These are phyloP conservation scores for Phytophthora palmivora DNA, from an alignment of 352 stramenopile species.

Conservation along the genomic window DNA sequence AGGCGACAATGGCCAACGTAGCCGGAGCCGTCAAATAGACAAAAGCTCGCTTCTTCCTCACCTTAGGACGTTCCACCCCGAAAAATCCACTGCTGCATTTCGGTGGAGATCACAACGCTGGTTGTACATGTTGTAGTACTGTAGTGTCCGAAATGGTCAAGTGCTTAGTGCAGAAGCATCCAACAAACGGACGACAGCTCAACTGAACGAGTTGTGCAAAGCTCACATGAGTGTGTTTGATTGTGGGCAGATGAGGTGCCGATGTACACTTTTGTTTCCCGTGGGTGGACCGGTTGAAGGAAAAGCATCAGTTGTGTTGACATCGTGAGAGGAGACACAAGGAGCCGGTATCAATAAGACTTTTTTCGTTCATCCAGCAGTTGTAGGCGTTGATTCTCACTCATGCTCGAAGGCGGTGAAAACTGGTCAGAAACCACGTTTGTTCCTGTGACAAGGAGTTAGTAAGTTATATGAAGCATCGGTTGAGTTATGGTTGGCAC, in stretches of 20 bases:
- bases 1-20: constrained; percentile 12
- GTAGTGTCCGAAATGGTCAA: constrained; percentile 3
- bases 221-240: constrained; percentile 14
- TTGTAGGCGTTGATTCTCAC: constrained; percentile 3
- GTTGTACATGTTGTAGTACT: neutral
- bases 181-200: constrained; percentile 23
- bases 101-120: constrained; percentile 8
- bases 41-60: neutral
- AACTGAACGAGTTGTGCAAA: constrained; percentile 32
- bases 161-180: constrained; percentile 1
- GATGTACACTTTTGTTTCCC: constrained; percentile 27
- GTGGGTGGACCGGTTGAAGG: constrained; percentile 1
- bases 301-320: neutral
- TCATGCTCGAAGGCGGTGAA: constrained; percentile 55
- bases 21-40: constrained; percentile 5
- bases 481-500: too few relatives aligned
- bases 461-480: constrained; percentile 3
- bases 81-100: constrained; percentile 35
- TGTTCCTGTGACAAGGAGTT: constrained; percentile 49
- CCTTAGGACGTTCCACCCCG: constrained; percentile 11
- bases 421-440: constrained; percentile 71
- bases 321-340: constrained; percentile 1
- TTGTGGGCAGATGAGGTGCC: constrained; percentile 5
- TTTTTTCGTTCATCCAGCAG: neutral
- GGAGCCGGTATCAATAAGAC: neutral